Percentiles rank a stretch among this genome's conserved stretches.
Conservation (phyloP, 2,329 filamentous ascomycete genomes). For the Fusarium phyllophilum region DNA sequence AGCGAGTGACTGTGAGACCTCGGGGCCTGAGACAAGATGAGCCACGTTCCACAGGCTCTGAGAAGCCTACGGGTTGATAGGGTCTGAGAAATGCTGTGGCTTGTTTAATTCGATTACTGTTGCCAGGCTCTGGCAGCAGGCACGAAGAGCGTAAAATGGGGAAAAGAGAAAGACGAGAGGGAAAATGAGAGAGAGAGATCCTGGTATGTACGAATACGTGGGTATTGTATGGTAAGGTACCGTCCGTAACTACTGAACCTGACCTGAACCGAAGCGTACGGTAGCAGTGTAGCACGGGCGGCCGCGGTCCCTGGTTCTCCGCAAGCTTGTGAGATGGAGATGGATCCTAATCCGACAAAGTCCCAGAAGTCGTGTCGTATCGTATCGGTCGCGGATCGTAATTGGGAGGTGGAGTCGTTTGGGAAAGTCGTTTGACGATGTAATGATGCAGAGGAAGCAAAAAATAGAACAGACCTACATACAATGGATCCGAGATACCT, state of each 20-base stretch:
- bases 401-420: conserved; percentile 35
- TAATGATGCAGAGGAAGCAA: conserved; percentile 27
- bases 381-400: conserved; percentile 39
- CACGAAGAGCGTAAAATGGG: conserved; percentile 17
- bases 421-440: conserved; percentile 20
- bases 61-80: not conserved
- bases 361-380: conserved; percentile 31
- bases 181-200: not conserved
- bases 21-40: conserved; percentile 23
- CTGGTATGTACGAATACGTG: conserved; percentile 35
- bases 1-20: conserved; percentile 18
- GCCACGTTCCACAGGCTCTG: conserved; percentile 33
- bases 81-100: conserved; percentile 34
- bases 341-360: conserved; percentile 23
- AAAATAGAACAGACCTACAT: not conserved
- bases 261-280: conserved; percentile 8
- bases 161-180: conserved; percentile 13
- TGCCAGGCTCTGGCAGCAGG: conserved; percentile 22
- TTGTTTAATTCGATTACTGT: conserved; percentile 17
- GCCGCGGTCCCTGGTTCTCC: conserved; percentile 33
- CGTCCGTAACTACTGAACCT: conserved; percentile 10
- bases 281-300: conserved; percentile 23
- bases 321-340: conserved; percentile 37
- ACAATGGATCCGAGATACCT: not conserved
- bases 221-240: conserved; percentile 6